phyloP scores from a whole-genome alignment of 768 basidiomycete genomes.

The Kwoniella botswanensis region DNA sequence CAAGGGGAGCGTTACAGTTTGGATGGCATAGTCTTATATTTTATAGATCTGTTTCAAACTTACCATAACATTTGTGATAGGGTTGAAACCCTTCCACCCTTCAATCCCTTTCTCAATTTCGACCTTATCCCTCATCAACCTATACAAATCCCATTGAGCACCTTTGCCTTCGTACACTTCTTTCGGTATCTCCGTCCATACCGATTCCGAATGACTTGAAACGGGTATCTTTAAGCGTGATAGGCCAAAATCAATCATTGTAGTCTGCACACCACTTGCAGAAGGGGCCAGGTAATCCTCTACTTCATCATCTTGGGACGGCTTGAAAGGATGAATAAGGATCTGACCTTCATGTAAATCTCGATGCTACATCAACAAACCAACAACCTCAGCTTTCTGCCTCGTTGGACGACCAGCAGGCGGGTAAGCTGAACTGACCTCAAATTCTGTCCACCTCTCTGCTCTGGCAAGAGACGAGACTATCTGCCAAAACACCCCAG shows the following conservation, averaged over 20 bases:
- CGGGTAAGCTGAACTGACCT: slow-evolving; percentile 65
- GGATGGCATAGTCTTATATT: too few relatives aligned
- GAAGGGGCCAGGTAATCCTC: slow-evolving; percentile 46
- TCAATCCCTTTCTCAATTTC: slow-evolving; percentile 67
- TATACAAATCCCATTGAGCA: slow-evolving; percentile 89
- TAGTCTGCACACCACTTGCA: slow-evolving; percentile 70
- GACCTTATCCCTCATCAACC: slow-evolving; percentile 75
- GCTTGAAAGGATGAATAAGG: slow-evolving; percentile 65
- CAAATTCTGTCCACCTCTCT: slow-evolving; percentile 80
- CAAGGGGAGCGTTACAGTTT: too few relatives aligned
- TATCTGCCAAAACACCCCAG: slow-evolving; percentile 89
- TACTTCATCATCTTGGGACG: neutral
- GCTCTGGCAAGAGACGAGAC: slow-evolving; percentile 75
- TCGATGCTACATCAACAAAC: slow-evolving; percentile 71
- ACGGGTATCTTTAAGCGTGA: slow-evolving; percentile 71
- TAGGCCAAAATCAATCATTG: slow-evolving; percentile 92
- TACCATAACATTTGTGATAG: slow-evolving; percentile 91
- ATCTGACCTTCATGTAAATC: slow-evolving; percentile 99
- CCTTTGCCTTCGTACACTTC: slow-evolving; percentile 93
- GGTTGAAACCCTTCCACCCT: slow-evolving; percentile 77
- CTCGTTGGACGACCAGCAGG: too few relatives aligned
- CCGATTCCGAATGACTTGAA: slow-evolving; percentile 56
- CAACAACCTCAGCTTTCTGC: neutral
- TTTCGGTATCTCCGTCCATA: slow-evolving; percentile 83
- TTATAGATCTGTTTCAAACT: too few relatives aligned